phyloP scores from a whole-genome alignment of 257 asterid species.

The Ligustrum vulgare region DNA sequence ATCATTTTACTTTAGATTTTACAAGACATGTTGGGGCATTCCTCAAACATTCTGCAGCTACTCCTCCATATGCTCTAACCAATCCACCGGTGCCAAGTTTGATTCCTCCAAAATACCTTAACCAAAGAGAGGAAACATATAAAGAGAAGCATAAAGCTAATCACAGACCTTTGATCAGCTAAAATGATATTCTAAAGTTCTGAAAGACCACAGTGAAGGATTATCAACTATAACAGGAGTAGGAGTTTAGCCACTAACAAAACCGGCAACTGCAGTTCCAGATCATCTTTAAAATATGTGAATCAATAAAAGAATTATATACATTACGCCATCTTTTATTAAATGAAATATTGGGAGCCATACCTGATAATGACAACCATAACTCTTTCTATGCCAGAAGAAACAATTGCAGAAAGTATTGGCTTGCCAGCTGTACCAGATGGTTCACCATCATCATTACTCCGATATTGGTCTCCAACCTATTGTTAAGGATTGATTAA shows the following conservation, averaged over 20 bases:
- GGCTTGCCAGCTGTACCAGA: slow-evolving; percentile 99
- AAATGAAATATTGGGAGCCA: background rate
- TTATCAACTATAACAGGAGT: background rate
- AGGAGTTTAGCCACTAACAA: background rate
- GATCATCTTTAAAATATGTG: slow-evolving; percentile 1
- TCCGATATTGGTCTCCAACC: slow-evolving; percentile 85
- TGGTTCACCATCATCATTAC: slow-evolving; percentile 97
- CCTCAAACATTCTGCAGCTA: slow-evolving; percentile 80
- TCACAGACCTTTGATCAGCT: background rate
- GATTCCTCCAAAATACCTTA: slow-evolving; percentile 90
- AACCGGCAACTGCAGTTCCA: slow-evolving; percentile 10
- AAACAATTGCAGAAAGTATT: slow-evolving; percentile 72
- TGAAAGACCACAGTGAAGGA: background rate
- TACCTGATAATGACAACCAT: slow-evolving; percentile 93
- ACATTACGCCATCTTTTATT: background rate
- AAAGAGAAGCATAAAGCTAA: background rate
- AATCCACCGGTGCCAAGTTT: slow-evolving; percentile 98
- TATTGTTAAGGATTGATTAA: slow-evolving; percentile 27
- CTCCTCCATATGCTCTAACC: slow-evolving; percentile 97
- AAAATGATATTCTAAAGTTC: background rate
- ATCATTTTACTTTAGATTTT: slow-evolving; percentile 67
- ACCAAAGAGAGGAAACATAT: slow-evolving; percentile 5
- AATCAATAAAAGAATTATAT: background rate
- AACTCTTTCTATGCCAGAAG: slow-evolving; percentile 86
- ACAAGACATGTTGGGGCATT: slow-evolving; percentile 74